Evolutionary conservation across 768 basidiomycete genomes (phyloP), one percentile per base, ranked within the genome.

Genomic region (Phaffia australis): DNA sequence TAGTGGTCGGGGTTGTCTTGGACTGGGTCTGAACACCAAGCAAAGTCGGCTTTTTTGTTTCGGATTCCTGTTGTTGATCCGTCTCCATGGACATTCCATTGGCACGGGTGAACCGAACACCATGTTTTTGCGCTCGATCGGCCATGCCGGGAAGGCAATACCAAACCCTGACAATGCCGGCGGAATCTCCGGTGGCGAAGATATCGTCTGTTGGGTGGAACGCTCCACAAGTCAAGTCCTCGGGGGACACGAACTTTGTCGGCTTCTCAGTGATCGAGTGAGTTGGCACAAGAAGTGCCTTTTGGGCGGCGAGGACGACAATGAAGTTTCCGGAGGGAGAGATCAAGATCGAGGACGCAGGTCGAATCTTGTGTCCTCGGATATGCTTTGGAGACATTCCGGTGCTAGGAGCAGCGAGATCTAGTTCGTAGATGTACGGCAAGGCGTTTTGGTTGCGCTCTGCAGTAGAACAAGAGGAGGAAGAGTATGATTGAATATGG

Each of bases 181-280:
- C 84, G 25, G 79, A 80, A 72, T 98, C 93, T 29, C 95, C 95
- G 0, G 94, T 95, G 3, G 91, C 95, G 75, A 98, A 95, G 76
- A 88, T 93, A 64, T 93, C 89, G 69, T 95, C 75, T 29, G 32
- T 42, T 14, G 67, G 61, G 46, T 69, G 61, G 47, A 63, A 63
- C 2, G 57, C 56, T 2, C 67, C 67, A 27, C 56, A 60, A 5
- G 63, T 64, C 21, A 69, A 48, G 42, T 23, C 30, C 6, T 63
- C 63, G 25, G 67, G 63, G 2, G 48, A 52, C 30, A 64, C 67
- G 23, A 69, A 67, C 49, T 67, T 92, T 50, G 83, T 85, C 89
- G 2, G 87, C 86, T 14, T 46, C 21, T n/a, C 54, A 47, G 52
- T 49, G 50, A 42, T 60, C 46, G 27, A 30, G 21, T 2, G 61